These are phyloP conservation scores for Lachancea lanzarotensis DNA, from an alignment of 805 yeast species.

Conservation along the genomic window DNA sequence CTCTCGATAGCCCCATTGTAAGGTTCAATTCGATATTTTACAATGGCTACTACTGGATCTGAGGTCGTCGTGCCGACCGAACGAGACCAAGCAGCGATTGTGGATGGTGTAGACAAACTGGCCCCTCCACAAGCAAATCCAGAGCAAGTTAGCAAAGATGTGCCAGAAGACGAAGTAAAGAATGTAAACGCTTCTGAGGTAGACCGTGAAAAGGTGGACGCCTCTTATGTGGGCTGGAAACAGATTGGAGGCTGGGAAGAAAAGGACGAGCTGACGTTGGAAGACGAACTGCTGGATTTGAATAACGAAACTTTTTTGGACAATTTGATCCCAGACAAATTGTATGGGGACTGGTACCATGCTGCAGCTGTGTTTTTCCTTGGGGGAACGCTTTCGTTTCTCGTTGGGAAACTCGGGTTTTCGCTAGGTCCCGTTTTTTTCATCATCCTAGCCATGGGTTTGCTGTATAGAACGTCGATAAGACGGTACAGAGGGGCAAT, in stretches of 20 bases:
- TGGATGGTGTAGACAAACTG: conserved; percentile 15
- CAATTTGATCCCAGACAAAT: conserved; percentile 61
- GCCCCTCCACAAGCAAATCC: conserved; percentile 17
- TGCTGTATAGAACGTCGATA: conserved; percentile 77
- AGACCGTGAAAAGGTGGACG: conserved; percentile 31
- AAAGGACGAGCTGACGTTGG: conserved; percentile 52
- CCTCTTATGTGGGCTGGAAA: conserved; percentile 86
- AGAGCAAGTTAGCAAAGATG: conserved; percentile 16
- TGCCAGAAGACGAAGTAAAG: conserved; percentile 15
- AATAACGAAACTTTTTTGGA: conserved; percentile 70
- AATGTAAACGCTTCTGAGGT: conserved; percentile 13
- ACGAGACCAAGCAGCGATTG: conserved; percentile 15
- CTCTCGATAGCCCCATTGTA: neutral
- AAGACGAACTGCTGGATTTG: conserved; percentile 69
- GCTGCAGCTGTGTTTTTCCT: conserved; percentile 63
- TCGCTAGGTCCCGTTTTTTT: conserved; percentile 77
- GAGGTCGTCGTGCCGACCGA: conserved; percentile 11
- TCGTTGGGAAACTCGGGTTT: conserved; percentile 69
- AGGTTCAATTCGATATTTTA: conserved; percentile 1
- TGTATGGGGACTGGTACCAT: conserved; percentile 96
- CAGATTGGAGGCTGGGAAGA: conserved; percentile 86
- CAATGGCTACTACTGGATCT: conserved; percentile 11
- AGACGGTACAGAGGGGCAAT: conserved; percentile 68
- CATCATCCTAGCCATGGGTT: conserved; percentile 51
- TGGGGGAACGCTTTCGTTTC: conserved; percentile 69